Base-by-base conservation (phyloP, 768 basidiomycete species). In the Paxillus rubicundulus region DNA sequence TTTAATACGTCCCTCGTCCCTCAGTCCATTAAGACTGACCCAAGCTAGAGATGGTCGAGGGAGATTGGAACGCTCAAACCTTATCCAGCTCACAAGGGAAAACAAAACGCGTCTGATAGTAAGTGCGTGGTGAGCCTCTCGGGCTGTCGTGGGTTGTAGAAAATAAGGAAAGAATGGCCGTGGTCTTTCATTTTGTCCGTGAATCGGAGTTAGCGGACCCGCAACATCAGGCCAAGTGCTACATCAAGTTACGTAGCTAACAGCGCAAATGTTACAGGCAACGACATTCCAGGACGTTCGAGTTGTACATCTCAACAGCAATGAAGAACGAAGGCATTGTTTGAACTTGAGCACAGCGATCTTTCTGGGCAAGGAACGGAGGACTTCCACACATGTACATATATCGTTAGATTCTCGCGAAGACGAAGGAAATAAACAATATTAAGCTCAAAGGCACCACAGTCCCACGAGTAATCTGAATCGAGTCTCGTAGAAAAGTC, bases 41-140 rank as follows among this genome's bases (percentile, higher is more conserved):
- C 55, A 61, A 3, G 57, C 51, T 57, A 61, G 68, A 56, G 65
- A 67, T 67, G 44, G 59, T 70, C 64, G 38, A 55, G 62, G 63
- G 46, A 60, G 66, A 64, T 65, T 42, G 52, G 20, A 47, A 61
- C 44, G 45, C 59, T 70, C 69, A 70, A 64, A 69, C 69, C 64
- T 63, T 69, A 55, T 44, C 65, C 69, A 61, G 60, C 68, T 69
- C 70, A 62, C 56, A 37, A 67, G 39, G 32, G 58, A 53, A 62
- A 62, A 60, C 51, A 18, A 10, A 17, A 50, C 54, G 33, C 51
- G 43, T 56, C 62, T 41, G 54, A n/a, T n/a, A n/a, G n/a, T n/a
- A n/a, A n/a, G 66, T 69, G 45, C 57, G 67, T 64, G 53, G 43
- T 57, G 65, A 67, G 66, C 64, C 54, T 57, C 58, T 67, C 60